These are phyloP conservation scores for Aphanomyces cochlioides DNA, from an alignment of 352 stramenopile species.

Conservation along the genomic window DNA sequence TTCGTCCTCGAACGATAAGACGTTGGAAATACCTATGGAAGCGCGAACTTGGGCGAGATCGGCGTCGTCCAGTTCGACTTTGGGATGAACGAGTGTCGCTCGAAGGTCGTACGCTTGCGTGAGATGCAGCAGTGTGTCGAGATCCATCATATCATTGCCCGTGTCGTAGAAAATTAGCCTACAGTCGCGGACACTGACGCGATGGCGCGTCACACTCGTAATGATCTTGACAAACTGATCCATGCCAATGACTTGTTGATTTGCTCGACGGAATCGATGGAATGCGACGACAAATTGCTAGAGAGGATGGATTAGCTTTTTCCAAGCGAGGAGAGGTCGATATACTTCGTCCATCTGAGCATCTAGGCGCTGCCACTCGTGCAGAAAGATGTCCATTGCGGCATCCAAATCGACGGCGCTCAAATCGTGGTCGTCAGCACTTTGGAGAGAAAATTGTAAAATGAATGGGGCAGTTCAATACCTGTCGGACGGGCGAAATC, in stretches of 20 bases:
- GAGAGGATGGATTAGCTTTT: background rate
- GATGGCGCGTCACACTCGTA: conserved; percentile 49
- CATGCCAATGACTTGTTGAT: conserved; percentile 49
- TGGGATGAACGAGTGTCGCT: conserved; percentile 50
- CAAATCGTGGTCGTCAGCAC: background rate
- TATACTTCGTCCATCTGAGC: conserved; percentile 55
- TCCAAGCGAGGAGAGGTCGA: background rate
- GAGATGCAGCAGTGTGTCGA: conserved; percentile 54
- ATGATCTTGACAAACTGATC: conserved; percentile 74
- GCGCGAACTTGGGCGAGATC: conserved; percentile 49
- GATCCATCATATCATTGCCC: conserved; percentile 54
- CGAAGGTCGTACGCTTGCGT: conserved; percentile 57
- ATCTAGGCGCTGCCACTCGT: conserved; percentile 46
- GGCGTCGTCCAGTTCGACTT: conserved; percentile 46
- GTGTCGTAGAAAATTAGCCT: conserved; percentile 62
- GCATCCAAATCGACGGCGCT: conserved; percentile 61
- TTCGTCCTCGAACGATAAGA: conserved; percentile 35
- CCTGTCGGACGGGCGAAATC: conserved; percentile 1
- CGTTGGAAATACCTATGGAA: background rate
- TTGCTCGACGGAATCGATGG: conserved; percentile 48
- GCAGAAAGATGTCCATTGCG: conserved; percentile 54
- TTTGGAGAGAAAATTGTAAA: background rate
- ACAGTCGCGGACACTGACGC: conserved; percentile 50
- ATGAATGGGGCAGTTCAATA: background rate
- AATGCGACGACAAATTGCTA: conserved; percentile 42